Evolutionary conservation across 345 rosid genomes (phyloP).

Genomic region (Eucalyptus sideroxylon): DNA sequence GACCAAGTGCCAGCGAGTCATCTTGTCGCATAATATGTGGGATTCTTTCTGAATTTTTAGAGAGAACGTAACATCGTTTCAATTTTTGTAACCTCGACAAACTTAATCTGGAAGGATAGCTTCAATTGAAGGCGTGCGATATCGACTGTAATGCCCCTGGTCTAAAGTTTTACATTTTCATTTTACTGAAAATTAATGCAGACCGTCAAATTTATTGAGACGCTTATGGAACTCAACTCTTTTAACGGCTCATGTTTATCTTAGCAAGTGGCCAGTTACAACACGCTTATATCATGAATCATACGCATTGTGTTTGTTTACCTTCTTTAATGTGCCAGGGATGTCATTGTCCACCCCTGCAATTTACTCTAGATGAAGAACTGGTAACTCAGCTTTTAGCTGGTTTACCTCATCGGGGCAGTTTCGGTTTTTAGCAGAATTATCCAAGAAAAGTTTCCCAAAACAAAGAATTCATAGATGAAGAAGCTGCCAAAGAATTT

Average conservation of each 20-base stretch:
- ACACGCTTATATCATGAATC: background rate
- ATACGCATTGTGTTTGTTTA: background rate
- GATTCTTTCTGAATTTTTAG: background rate
- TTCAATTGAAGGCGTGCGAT: background rate
- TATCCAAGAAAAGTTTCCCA: background rate
- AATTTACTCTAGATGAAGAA: background rate
- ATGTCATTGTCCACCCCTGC: background rate
- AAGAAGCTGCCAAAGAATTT: background rate
- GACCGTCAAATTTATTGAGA: background rate
- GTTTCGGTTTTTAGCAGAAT: background rate
- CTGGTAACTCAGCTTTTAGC: background rate
- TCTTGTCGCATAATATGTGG: background rate
- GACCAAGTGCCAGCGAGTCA: background rate
- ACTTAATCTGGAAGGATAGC: background rate
- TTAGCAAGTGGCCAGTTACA: background rate
- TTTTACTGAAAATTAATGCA: background rate
- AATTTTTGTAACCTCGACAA: no score
- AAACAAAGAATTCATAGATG: background rate
- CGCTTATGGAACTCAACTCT: background rate
- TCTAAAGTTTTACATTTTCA: no score
- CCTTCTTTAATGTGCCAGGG: background rate
- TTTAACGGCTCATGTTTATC: background rate
- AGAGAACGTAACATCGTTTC: no score
- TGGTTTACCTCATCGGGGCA: background rate
- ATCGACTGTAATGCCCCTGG: accelerated